phyloP scores from a whole-genome alignment of 208 protist genomes.

The Leishmania major region DNA sequence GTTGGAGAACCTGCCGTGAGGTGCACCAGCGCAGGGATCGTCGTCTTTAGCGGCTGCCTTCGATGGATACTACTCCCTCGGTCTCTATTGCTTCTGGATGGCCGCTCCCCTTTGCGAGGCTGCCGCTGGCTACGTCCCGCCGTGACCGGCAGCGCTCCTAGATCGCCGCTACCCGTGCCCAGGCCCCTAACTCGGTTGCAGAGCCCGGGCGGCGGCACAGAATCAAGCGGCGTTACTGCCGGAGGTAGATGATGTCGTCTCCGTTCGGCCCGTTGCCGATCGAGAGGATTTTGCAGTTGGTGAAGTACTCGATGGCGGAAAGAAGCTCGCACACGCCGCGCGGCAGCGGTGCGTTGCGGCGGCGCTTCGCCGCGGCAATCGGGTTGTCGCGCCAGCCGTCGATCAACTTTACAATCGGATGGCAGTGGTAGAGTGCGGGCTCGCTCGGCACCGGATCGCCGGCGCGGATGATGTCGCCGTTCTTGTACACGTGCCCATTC shows the following conservation, averaged over 20 bases:
- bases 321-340: slow-evolving; percentile 77
- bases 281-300: slow-evolving; percentile 81
- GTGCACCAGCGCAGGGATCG: neutral
- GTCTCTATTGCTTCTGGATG: neutral
- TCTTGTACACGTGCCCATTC: slow-evolving; percentile 82
- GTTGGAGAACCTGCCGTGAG: neutral
- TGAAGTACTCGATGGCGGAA: slow-evolving; percentile 87
- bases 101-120: no score
- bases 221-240: slow-evolving; percentile 36
- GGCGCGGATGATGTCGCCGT: slow-evolving; percentile 88
- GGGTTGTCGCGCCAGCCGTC: slow-evolving; percentile 82
- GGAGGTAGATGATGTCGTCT: slow-evolving; percentile 89
- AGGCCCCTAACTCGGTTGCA: neutral
- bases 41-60: no score
- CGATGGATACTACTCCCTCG: no score
- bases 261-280: slow-evolving; percentile 91
- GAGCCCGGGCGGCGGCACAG: neutral
- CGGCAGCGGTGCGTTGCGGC: slow-evolving; percentile 69
- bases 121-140: no score
- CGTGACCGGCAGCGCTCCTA: neutral
- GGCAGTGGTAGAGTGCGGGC: slow-evolving; percentile 76
- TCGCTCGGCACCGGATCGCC: slow-evolving; percentile 89
- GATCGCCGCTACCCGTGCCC: neutral
- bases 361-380: slow-evolving; percentile 65
- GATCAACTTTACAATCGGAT: slow-evolving; percentile 89